Percentiles rank a stretch among this genome's conserved stretches.
phyloP scores from a whole-genome alignment of 768 basidiomycete species.

The Boletales sp. region DNA sequence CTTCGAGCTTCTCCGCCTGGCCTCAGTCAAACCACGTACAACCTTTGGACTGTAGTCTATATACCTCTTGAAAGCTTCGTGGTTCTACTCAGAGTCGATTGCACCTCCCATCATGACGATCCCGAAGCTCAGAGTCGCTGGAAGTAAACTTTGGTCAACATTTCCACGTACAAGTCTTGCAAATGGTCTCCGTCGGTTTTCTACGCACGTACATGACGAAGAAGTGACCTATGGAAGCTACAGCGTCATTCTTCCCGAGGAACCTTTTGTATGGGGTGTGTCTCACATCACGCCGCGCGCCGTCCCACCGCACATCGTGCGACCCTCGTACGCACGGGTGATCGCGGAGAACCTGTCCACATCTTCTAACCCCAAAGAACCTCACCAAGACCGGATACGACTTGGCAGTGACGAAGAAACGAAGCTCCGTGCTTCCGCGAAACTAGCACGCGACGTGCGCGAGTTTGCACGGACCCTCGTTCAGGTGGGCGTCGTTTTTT shows the following conservation, averaged over 20 bases:
- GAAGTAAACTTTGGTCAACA: too few species aligned
- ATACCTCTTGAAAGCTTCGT: too few species aligned
- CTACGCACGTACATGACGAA: constrained; percentile 1
- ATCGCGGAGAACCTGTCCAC: background rate
- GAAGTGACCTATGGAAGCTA: constrained; percentile 47
- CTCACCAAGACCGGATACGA: constrained; percentile 32
- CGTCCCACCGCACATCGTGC: constrained; percentile 54
- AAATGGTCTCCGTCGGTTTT: constrained; percentile 4
- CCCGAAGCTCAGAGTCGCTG: too few species aligned
- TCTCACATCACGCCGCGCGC: constrained; percentile 53
- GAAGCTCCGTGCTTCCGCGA: constrained; percentile 50
- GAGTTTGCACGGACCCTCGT: constrained; percentile 52
- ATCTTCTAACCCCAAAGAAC: background rate
- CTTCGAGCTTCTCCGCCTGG: too few species aligned
- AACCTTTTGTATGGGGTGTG: constrained; percentile 63
- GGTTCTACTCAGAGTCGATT: too few species aligned
- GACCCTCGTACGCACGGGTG: constrained; percentile 49
- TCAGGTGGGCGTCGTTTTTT: constrained; percentile 35
- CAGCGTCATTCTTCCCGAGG: constrained; percentile 58
- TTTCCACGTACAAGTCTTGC: too few species aligned
- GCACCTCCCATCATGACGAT: too few species aligned
- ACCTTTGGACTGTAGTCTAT: too few species aligned
- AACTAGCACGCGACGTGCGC: constrained; percentile 54
- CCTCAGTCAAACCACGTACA: too few species aligned
- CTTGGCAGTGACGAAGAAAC: constrained; percentile 54